phyloP scores from a whole-genome alignment of 257 asterid species.

The Penstemon davidsonii region DNA sequence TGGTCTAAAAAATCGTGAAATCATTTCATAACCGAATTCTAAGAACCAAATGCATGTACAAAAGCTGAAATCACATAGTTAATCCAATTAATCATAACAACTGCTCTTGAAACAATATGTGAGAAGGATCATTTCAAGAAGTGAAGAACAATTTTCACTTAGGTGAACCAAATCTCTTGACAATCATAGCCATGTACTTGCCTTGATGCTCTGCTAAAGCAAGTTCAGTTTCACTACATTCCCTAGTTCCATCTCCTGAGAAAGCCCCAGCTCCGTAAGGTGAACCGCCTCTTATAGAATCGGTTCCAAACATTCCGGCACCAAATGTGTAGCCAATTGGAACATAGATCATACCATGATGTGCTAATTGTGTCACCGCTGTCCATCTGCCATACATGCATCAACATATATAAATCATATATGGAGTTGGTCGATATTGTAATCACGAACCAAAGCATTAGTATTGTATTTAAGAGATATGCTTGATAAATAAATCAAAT shows the following conservation, averaged over 20 bases:
- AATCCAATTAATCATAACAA: too few species aligned
- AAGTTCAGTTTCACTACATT: slow-evolving; percentile 43
- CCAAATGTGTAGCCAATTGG: slow-evolving; percentile 70
- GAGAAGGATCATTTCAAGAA: too few species aligned
- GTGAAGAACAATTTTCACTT: neutral
- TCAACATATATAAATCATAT: too few species aligned
- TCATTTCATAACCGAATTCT: too few species aligned
- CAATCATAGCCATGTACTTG: slow-evolving; percentile 54
- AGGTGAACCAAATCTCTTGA: slow-evolving; percentile 36
- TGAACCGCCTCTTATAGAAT: slow-evolving; percentile 48
- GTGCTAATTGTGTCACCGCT: slow-evolving; percentile 58
- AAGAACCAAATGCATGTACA: too few species aligned
- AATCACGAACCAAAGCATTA: too few species aligned
- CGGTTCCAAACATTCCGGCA: slow-evolving; percentile 50
- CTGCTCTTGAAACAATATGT: too few species aligned
- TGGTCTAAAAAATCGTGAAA: too few species aligned
- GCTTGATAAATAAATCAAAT: too few species aligned
- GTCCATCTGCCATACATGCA: slow-evolving; percentile 47
- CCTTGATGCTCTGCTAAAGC: slow-evolving; percentile 67
- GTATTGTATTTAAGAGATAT: too few species aligned
- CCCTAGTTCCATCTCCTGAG: slow-evolving; percentile 58
- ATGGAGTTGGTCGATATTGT: too few species aligned
- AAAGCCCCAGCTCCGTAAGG: slow-evolving; percentile 67
- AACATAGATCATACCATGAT: slow-evolving; percentile 62
- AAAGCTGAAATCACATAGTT: too few species aligned